A percentile compares a stretch with the other conserved stretches of the same genome.
phyloP scores from a whole-genome alignment of 192 early-diverging fungal genomes.

The Helicostylum pulchrum region DNA sequence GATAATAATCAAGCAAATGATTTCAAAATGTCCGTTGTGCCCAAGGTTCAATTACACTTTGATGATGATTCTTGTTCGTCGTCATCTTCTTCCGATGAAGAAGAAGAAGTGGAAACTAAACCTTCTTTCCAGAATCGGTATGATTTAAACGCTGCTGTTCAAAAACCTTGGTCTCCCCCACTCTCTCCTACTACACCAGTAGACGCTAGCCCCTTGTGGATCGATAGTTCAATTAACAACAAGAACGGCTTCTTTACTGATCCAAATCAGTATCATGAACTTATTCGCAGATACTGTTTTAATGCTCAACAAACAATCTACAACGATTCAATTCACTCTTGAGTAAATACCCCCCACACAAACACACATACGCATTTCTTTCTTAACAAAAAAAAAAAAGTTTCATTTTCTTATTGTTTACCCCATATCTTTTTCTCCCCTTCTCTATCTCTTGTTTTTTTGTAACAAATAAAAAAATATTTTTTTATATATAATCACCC shows the following conservation, averaged over 20 bases:
- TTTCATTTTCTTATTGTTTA: no score
- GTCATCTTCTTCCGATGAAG: slow-evolving; percentile 9
- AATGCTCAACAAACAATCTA: no score
- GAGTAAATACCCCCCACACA: no score
- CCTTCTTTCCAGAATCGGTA: neutral
- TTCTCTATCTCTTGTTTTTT: no score
- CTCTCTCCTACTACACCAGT: slow-evolving; percentile 7
- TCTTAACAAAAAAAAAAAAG: no score
- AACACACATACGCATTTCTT: no score
- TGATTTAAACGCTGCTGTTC: neutral
- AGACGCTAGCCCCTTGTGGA: neutral
- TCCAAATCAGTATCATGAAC: no score
- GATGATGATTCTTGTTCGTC: neutral
- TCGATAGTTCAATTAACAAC: slow-evolving; percentile 1
- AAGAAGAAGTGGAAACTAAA: neutral
- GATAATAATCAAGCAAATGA: slow-evolving; percentile 88
- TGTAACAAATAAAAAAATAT: no score
- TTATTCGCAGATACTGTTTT: no score
- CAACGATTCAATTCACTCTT: no score
- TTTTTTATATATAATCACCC: no score
- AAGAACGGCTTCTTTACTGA: neutral
- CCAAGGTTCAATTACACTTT: neutral
- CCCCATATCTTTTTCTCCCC: no score
- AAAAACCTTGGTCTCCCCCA: slow-evolving; percentile 6
- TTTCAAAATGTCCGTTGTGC: slow-evolving; percentile 57